phyloP scores from a whole-genome alignment of 305 asterid species.

The Fraxinus dipetala region DNA sequence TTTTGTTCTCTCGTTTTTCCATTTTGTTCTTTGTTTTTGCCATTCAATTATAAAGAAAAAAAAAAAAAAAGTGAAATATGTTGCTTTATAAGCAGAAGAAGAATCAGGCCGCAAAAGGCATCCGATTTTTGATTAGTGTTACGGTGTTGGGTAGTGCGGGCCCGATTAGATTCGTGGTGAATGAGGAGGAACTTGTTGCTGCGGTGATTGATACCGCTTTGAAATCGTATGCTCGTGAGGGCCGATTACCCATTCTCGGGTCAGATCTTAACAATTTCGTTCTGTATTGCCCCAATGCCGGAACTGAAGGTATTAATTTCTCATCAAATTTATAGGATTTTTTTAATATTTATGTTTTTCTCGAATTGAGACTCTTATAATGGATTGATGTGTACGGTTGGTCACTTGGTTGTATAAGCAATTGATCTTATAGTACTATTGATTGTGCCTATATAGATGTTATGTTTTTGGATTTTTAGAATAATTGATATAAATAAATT shows the following conservation, averaged over 20 bases:
- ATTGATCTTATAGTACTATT: background rate
- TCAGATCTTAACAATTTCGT: slow-evolving; percentile 62
- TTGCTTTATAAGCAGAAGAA: slow-evolving; percentile 77
- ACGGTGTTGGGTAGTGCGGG: slow-evolving; percentile 91
- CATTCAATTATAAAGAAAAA: background rate
- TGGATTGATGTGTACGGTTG: background rate
- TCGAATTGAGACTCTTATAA: background rate
- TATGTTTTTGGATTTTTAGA: background rate
- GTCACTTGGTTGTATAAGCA: background rate
- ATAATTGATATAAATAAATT: background rate
- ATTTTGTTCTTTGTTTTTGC: background rate
- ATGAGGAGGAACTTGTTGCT: slow-evolving; percentile 76
- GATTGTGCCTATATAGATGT: background rate
- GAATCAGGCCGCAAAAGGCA: slow-evolving; percentile 53
- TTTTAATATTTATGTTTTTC: background rate
- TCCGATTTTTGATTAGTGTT: slow-evolving; percentile 67
- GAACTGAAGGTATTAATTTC: slow-evolving; percentile 58
- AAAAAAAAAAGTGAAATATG: slow-evolving; percentile 28
- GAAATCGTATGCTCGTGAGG: slow-evolving; percentile 88
- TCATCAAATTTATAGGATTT: background rate
- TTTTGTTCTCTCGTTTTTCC: background rate
- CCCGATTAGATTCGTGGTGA: slow-evolving; percentile 82
- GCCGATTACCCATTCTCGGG: slow-evolving; percentile 83
- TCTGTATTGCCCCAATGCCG: slow-evolving; percentile 69
- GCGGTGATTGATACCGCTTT: slow-evolving; percentile 68